Conservation (phyloP, 139 green algal genomes). For the Micractinium conductrix region DNA sequence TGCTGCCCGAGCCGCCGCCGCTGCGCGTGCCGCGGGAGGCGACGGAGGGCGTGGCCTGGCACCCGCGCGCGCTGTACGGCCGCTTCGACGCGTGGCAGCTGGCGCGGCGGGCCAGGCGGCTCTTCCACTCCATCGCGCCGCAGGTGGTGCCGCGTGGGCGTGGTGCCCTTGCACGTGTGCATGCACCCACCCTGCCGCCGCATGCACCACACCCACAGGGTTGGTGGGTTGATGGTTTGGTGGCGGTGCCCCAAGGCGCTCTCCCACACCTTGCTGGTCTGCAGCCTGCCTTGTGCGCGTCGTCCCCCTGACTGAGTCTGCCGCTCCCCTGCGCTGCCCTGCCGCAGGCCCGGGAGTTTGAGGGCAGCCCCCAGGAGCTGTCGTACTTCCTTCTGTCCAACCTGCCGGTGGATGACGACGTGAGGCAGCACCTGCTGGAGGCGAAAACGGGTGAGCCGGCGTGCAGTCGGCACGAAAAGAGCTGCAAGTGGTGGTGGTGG, state of each 20-base stretch:
- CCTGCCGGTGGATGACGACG: conserved; percentile 47
- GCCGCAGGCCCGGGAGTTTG: conserved; percentile 33
- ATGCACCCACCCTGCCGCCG: too few relatives aligned
- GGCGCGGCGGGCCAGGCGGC: conserved; percentile 23
- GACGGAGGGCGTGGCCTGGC: conserved; percentile 6
- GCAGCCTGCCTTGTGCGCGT: too few relatives aligned
- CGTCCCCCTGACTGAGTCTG: too few relatives aligned
- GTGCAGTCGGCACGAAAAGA: too few relatives aligned
- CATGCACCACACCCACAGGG: too few relatives aligned
- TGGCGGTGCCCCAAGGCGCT: too few relatives aligned
- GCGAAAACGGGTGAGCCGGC: conserved; percentile 1
- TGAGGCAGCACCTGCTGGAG: conserved; percentile 51
- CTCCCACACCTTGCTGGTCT: too few relatives aligned
- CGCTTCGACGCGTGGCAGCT: conserved; percentile 18
- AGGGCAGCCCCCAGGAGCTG: conserved; percentile 41
- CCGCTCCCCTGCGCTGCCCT: not conserved
- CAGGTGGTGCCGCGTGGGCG: too few relatives aligned
- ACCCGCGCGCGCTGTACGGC: not conserved
- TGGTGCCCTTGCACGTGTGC: too few relatives aligned
- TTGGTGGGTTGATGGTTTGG: too few relatives aligned
- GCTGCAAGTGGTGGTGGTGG: too few relatives aligned
- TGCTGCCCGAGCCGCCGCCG: conserved; percentile 11
- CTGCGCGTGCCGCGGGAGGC: conserved; percentile 12
- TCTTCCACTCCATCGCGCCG: conserved; percentile 28
- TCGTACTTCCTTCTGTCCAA: conserved; percentile 54